These are phyloP conservation scores for Penicillium maclennaniae DNA, from an alignment of 495 filamentous ascomycete species.

Conservation along the genomic window DNA sequence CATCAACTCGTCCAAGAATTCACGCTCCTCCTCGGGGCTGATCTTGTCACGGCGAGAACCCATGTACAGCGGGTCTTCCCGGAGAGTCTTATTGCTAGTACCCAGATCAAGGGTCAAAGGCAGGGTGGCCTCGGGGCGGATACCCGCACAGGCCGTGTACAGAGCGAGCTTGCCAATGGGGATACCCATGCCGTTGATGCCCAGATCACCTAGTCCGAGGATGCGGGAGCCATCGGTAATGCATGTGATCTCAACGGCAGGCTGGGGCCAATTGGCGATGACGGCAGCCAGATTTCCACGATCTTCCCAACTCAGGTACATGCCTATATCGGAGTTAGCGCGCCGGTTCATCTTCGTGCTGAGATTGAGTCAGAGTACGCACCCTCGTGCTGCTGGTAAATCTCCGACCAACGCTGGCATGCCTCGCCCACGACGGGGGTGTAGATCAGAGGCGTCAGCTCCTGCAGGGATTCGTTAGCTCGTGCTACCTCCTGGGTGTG, in stretches of 20 bases:
- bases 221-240: conserved; percentile 97
- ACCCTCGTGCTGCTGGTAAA: conserved; percentile 94
- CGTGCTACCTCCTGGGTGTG: neutral
- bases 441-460: conserved; percentile 92
- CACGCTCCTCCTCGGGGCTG: conserved; percentile 73
- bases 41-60: conserved; percentile 82
- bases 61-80: conserved; percentile 91
- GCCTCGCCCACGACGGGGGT: conserved; percentile 97
- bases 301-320: conserved; percentile 92
- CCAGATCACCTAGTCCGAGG: conserved; percentile 91
- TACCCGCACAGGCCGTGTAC: conserved; percentile 95
- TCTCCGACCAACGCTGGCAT: conserved; percentile 89
- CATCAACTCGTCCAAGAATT: conserved; percentile 98
- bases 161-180: conserved; percentile 92
- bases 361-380: conserved; percentile 18
- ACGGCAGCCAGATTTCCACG: conserved; percentile 77
- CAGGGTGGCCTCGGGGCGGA: conserved; percentile 86
- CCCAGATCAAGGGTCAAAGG: conserved; percentile 90
- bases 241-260: conserved; percentile 88
- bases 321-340: conserved; percentile 42
- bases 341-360: conserved; percentile 26
- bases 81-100: conserved; percentile 82
- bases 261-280: conserved; percentile 84
- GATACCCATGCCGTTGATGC: conserved; percentile 97
- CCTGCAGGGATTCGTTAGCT: conserved; percentile 38